These are phyloP conservation scores for Xerocomellus intermedius DNA, from an alignment of 768 basidiomycete species.

Conservation along the genomic window DNA sequence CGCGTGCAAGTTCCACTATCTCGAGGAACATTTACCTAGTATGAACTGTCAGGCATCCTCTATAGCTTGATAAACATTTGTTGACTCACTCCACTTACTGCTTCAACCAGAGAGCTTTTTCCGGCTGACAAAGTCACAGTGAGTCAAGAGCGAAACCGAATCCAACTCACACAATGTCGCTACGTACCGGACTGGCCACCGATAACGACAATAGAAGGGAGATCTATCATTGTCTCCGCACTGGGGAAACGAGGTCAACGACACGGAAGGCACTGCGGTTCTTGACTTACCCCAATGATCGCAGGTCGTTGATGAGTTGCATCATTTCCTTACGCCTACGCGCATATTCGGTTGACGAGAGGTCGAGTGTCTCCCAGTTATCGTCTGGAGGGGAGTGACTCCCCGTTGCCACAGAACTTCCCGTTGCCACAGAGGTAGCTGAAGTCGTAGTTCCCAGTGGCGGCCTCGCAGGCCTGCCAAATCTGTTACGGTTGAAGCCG, in stretches of 20 bases:
- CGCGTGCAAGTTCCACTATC: conserved; percentile 62
- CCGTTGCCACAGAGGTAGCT: background rate
- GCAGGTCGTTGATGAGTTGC: conserved; percentile 38
- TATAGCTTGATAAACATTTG: background rate
- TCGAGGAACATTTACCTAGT: conserved; percentile 57
- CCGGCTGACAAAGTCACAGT: conserved; percentile 39
- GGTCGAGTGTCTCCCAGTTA: conserved; percentile 10
- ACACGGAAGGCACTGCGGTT: background rate
- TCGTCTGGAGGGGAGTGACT: conserved; percentile 13
- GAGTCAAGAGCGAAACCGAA: background rate
- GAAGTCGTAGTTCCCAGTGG: background rate
- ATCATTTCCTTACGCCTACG: conserved; percentile 39
- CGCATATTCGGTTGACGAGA: conserved; percentile 40
- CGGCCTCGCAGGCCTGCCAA: background rate
- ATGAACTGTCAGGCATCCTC: background rate
- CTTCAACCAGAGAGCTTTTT: conserved; percentile 60
- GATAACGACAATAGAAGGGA: conserved; percentile 56
- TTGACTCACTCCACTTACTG: conserved; percentile 48
- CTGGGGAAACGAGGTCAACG: conserved; percentile 26
- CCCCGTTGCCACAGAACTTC: background rate
- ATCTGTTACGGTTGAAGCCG: background rate
- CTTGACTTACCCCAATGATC: conserved; percentile 38
- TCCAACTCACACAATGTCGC: background rate
- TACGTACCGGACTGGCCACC: conserved; percentile 53
- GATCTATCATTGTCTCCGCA: conserved; percentile 38